These are phyloP conservation scores for Cyphellophora europaea DNA, from an alignment of 2,329 filamentous ascomycete species.

Conservation along the genomic window DNA sequence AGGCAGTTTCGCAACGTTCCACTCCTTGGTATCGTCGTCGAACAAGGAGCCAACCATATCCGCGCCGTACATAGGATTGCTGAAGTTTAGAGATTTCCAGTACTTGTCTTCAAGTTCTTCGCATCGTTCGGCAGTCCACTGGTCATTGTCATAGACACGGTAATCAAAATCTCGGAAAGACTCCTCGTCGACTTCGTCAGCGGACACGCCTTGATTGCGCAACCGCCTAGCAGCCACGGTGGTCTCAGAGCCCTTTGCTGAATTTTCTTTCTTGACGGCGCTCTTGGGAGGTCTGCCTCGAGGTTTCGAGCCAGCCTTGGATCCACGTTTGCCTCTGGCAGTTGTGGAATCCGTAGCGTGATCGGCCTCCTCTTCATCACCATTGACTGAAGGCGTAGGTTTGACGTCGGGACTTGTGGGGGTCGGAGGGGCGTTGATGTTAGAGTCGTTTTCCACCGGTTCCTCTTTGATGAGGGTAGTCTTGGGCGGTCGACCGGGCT, in stretches of 20 bases:
- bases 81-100: conserved; percentile 96
- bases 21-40: conserved; percentile 69
- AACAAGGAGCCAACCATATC: conserved; percentile 96
- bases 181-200: conserved; percentile 75
- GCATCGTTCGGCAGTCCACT: conserved; percentile 84
- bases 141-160: conserved; percentile 68
- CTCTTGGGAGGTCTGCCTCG: conserved; percentile 32
- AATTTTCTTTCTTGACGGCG: conserved; percentile 47
- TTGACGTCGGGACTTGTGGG: conserved; percentile 40
- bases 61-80: conserved; percentile 86
- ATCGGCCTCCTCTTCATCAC: conserved; percentile 21
- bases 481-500: conserved; percentile 36
- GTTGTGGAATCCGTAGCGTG: conserved; percentile 20
- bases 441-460: conserved; percentile 27
- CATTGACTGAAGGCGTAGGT: conserved; percentile 23
- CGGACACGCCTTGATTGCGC: conserved; percentile 67
- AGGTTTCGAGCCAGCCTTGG: conserved; percentile 38
- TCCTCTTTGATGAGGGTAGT: conserved; percentile 29
- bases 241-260: conserved; percentile 46
- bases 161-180: conserved; percentile 91
- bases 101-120: conserved; percentile 90
- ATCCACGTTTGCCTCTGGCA: conserved; percentile 26
- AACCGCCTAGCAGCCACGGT: conserved; percentile 82
- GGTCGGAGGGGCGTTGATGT: conserved; percentile 40
- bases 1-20: conserved; percentile 92